A percentile compares a stretch with the other conserved stretches of the same genome.
Evolutionary conservation across 1,139 yeast species (phyloP).

Genomic region (Debaryomyces robertsiae): DNA sequence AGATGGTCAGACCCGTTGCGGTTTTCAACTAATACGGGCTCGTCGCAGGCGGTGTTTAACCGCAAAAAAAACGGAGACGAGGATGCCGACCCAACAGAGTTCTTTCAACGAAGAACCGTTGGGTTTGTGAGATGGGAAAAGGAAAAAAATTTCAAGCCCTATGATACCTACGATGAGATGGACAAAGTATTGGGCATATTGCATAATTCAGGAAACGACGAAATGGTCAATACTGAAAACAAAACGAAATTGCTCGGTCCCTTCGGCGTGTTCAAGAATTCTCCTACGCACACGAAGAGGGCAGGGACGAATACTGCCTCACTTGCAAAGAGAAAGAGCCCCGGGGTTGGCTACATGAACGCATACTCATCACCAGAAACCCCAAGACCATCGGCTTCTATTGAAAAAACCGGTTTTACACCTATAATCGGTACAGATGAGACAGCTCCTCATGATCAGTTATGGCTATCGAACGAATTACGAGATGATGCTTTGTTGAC

Average conservation of each 20-base stretch:
- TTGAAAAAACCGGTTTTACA: slow-evolving; percentile 10
- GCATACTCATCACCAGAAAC: slow-evolving; percentile 1
- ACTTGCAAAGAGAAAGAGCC: neutral
- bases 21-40: slow-evolving; percentile 40
- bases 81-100: slow-evolving; percentile 38
- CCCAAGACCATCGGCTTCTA: neutral
- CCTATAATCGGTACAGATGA: slow-evolving; percentile 10
- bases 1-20: slow-evolving; percentile 69
- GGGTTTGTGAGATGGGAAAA: slow-evolving; percentile 70
- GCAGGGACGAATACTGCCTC: neutral
- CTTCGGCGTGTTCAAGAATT: slow-evolving; percentile 70
- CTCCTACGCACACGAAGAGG: neutral
- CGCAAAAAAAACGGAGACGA: slow-evolving; percentile 19
- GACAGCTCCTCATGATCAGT: slow-evolving; percentile 35
- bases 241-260: slow-evolving; percentile 72
- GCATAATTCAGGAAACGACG: slow-evolving; percentile 52
- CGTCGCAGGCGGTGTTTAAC: slow-evolving; percentile 31
- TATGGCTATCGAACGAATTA: slow-evolving; percentile 71
- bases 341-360: slow-evolving; percentile 1
- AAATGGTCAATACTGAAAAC: slow-evolving; percentile 34
- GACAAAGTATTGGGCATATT: slow-evolving; percentile 68
- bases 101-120: slow-evolving; percentile 70
- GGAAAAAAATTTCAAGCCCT: slow-evolving; percentile 42
- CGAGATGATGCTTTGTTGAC: slow-evolving; percentile 72
- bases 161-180: slow-evolving; percentile 78